These are phyloP conservation scores for Aspergillus alliaceus DNA, from an alignment of 2,329 filamentous ascomycete species.

Conservation along the genomic window DNA sequence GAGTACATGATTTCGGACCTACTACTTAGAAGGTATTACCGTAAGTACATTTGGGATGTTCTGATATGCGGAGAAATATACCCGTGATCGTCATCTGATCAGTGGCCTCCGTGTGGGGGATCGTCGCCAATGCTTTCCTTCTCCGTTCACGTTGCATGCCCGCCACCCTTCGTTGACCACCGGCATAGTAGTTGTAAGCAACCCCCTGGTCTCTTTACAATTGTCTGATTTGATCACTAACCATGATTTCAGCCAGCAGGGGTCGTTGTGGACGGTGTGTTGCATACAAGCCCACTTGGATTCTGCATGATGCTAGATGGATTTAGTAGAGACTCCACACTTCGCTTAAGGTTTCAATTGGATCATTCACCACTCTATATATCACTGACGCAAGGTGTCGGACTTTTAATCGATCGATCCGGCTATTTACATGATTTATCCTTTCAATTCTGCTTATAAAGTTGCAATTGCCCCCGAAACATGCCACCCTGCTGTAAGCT, in stretches of 20 bases:
- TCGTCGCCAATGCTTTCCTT: slow-evolving; percentile 1
- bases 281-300: not conserved
- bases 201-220: not conserved
- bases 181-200: not conserved
- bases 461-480: not conserved
- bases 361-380: not conserved
- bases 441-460: not conserved
- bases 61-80: slow-evolving; percentile 13
- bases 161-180: not conserved
- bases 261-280: not conserved
- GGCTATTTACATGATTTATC: not conserved
- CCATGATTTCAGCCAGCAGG: not conserved
- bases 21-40: too few relatives aligned
- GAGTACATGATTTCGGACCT: too few relatives aligned
- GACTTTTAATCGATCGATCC: not conserved
- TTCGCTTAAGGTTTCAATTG: not conserved
- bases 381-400: not conserved
- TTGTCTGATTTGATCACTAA: not conserved
- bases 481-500: not conserved
- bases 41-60: too few relatives aligned
- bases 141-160: not conserved
- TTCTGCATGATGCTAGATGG: slow-evolving; percentile 1
- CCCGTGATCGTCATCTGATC: slow-evolving; percentile 6
- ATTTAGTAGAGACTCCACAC: not conserved
- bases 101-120: slow-evolving; percentile 6